Evolutionary conservation across 257 asterid species (phyloP).

Genomic region (Dorcoceras hygrometricum): DNA sequence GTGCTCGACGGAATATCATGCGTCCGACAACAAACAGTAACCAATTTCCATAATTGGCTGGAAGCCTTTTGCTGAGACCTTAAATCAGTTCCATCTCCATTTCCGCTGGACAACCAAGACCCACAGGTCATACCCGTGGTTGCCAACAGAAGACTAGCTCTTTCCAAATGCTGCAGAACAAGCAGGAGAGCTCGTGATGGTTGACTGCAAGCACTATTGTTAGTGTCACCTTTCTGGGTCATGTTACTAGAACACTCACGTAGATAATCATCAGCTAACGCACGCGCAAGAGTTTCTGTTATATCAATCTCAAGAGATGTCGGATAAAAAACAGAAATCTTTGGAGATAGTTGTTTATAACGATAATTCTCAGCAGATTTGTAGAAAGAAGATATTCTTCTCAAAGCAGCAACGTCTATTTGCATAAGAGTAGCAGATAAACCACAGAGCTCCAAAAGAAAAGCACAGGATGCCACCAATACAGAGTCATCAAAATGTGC

Average conservation of each 20-base stretch:
- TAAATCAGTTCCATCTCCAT: constrained; percentile 77
- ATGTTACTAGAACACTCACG: constrained; percentile 46
- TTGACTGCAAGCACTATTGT: constrained; percentile 34
- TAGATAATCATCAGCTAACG: constrained; percentile 88
- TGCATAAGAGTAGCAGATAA: constrained; percentile 65
- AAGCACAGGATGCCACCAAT: constrained; percentile 90
- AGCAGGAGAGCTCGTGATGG: constrained; percentile 76
- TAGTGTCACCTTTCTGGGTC: constrained; percentile 43
- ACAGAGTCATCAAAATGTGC: constrained; percentile 81
- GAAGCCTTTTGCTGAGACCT: constrained; percentile 89
- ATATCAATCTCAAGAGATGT: constrained; percentile 53
- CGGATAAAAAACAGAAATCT: constrained; percentile 53
- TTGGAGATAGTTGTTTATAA: constrained; percentile 46
- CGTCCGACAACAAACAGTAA: constrained; percentile 82
- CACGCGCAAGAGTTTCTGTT: constrained; percentile 85
- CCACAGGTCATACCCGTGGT: constrained; percentile 77
- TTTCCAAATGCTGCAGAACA: constrained; percentile 92
- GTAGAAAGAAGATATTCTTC: constrained; percentile 88
- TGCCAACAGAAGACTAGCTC: constrained; percentile 72
- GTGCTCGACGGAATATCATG: constrained; percentile 85
- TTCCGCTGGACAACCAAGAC: constrained; percentile 81
- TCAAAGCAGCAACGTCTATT: constrained; percentile 83
- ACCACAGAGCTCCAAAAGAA: constrained; percentile 90
- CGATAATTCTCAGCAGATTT: constrained; percentile 55
- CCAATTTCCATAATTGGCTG: constrained; percentile 91